These are phyloP conservation scores for Clausena lansium DNA, from an alignment of 345 rosid species.

Conservation along the genomic window DNA sequence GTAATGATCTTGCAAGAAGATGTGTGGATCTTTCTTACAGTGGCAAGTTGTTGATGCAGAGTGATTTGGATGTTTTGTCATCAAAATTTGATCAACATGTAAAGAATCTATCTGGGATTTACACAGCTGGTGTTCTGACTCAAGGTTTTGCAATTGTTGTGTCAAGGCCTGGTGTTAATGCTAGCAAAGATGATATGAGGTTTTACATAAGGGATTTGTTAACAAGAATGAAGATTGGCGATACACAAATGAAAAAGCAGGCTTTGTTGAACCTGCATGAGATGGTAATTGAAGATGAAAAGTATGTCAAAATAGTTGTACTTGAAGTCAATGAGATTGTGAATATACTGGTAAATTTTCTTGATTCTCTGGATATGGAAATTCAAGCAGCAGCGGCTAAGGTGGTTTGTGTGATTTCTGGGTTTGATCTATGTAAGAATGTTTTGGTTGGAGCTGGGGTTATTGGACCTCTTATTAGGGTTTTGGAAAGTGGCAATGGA, in stretches of 20 bases:
- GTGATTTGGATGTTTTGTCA: constrained; percentile 71
- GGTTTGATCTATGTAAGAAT: constrained; percentile 51
- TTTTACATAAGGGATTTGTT: constrained; percentile 75
- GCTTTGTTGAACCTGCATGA: constrained; percentile 62
- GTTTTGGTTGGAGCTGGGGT: constrained; percentile 60
- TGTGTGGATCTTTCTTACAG: constrained; percentile 72
- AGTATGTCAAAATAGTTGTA: constrained; percentile 47
- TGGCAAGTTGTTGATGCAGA: constrained; percentile 97
- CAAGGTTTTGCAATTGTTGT: constrained; percentile 80
- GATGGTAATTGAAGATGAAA: constrained; percentile 59
- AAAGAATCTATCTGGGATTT: constrained; percentile 57
- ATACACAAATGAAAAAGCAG: constrained; percentile 73
- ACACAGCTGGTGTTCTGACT: constrained; percentile 56
- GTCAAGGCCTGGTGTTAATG: constrained; percentile 56
- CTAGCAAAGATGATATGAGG: constrained; percentile 81
- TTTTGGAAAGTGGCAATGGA: constrained; percentile 58
- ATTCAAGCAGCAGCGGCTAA: constrained; percentile 65
- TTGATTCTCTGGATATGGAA: constrained; percentile 48
- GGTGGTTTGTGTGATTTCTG: constrained; percentile 52
- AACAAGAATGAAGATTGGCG: constrained; percentile 94
- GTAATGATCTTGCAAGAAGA: constrained; percentile 62
- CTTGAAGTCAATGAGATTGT: constrained; percentile 56
- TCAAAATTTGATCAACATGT: constrained; percentile 53
- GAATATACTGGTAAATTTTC: constrained; percentile 50
- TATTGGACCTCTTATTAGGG: constrained; percentile 67